Conservation (phyloP, 176 grass and related monocot genomes). For the Carex scoparia region DNA sequence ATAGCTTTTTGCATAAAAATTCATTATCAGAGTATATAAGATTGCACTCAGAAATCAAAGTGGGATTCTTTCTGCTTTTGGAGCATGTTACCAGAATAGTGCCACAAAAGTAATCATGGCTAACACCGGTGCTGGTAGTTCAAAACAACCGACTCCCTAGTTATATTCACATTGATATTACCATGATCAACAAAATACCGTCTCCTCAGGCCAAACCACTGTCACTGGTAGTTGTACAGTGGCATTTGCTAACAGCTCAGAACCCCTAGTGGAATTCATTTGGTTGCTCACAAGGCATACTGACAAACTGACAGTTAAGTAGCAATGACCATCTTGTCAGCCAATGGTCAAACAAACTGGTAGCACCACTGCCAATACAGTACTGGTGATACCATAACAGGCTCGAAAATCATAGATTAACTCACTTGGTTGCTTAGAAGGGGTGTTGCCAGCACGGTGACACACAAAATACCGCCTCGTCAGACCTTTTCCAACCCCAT, state of each 20-base stretch:
- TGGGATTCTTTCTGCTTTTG: neutral
- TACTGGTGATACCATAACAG: neutral
- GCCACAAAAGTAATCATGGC: neutral
- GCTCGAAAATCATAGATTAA: neutral
- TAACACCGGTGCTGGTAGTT: neutral
- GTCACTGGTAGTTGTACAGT: neutral
- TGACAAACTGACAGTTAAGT: neutral
- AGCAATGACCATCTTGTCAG: neutral
- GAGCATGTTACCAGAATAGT: neutral
- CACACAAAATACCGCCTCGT: slow-evolving; percentile 78
- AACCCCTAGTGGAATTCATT: neutral
- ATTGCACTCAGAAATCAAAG: neutral
- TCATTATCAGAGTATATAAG: neutral
- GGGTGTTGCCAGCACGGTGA: slow-evolving; percentile 61
- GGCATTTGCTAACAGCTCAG: neutral
- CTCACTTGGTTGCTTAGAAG: slow-evolving; percentile 43
- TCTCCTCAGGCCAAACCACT: neutral
- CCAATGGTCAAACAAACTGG: neutral
- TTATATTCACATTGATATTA: neutral
- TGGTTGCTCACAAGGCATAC: neutral
- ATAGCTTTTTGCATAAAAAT: neutral
- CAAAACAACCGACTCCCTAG: neutral
- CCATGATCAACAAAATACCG: neutral
- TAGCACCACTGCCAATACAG: neutral
- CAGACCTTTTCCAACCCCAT: slow-evolving; percentile 59